Base-by-base conservation (phyloP, 1,139 yeast species). In the Lizanozyma gosingica region DNA sequence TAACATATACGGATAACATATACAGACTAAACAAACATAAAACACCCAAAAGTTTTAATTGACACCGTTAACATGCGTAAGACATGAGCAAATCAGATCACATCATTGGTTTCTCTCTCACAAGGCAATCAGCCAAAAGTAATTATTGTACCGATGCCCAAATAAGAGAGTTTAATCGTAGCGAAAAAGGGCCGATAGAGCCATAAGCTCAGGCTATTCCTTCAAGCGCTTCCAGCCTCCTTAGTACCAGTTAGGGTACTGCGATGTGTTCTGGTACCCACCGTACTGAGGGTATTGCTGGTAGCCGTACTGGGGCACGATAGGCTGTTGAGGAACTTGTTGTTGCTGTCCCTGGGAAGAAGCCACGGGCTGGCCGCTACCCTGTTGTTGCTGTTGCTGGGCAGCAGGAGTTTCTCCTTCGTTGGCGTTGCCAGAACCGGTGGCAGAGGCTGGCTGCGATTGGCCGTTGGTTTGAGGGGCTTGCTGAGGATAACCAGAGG, bases 271-370 rank as follows among this genome's bases (percentile, higher is more conserved):
- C 53, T 69, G 75, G 55, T 67, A 70, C 45, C 71, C 73, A 34
- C 61, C 61, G 47, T 68, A 70, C 52, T 69, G 75, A n/a, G 74
- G 74, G 56, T 67, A 70, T 52, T 69, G 75, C 53, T 70, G 76
- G 53, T 68, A 70, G 38, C 67, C 72, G 48, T 63, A 68, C 53
- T 67, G 73, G 22, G 72, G 73, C 46, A 61, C 56, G 46, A 57
- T 55, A 39, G 66, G 67, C 49, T 65, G 71, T 44, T 60, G 63
- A 39, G 65, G 68, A 46, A 59, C 54, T 35, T 54, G 56, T 44
- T 50, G 56, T 46, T 55, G 61, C 15, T 54, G 57, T 35, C 49
- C 54, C 36, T 52, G 57, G 27, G 46, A 48, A 44, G 46, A 35
- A 37, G 39, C 45, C 34, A 44, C 42, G 15, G 44, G 33, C 15